phyloP scores from a whole-genome alignment of 2,329 filamentous ascomycete species.

The Sarocladium brachiariae region DNA sequence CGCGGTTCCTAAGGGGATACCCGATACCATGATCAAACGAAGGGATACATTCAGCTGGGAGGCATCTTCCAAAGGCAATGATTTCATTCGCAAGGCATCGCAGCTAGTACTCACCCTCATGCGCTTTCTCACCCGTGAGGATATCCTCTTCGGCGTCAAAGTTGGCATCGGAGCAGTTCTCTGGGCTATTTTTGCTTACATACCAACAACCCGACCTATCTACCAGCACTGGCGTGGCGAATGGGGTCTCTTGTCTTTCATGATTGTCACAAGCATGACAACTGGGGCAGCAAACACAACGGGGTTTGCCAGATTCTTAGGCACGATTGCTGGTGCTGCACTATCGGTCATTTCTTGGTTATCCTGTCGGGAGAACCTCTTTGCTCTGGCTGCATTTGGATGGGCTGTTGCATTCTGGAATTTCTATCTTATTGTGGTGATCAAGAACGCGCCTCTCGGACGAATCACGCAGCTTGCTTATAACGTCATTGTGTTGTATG shows the following conservation, averaged over 20 bases:
- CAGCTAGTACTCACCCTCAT: slow-evolving; percentile 38
- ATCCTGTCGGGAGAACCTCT: slow-evolving; percentile 64
- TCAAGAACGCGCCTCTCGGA: slow-evolving; percentile 80
- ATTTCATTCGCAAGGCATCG: slow-evolving; percentile 36
- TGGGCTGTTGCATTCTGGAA: slow-evolving; percentile 75
- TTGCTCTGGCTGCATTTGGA: slow-evolving; percentile 71
- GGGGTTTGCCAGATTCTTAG: slow-evolving; percentile 76
- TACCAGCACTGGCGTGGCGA: slow-evolving; percentile 90
- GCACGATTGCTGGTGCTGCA: slow-evolving; percentile 73
- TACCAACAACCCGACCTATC: slow-evolving; percentile 66
- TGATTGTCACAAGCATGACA: slow-evolving; percentile 97
- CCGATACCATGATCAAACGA: slow-evolving; percentile 43
- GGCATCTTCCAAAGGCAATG: slow-evolving; percentile 41
- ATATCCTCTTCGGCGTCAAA: slow-evolving; percentile 76
- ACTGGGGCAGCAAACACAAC: slow-evolving; percentile 95
- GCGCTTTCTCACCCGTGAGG: slow-evolving; percentile 45
- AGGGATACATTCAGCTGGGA: slow-evolving; percentile 51
- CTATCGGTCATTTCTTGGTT: slow-evolving; percentile 75
- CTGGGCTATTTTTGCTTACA: slow-evolving; percentile 84
- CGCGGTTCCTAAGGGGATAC: slow-evolving; percentile 49
- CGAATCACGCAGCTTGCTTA: slow-evolving; percentile 93
- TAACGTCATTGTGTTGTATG: slow-evolving; percentile 90
- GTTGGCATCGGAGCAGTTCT: slow-evolving; percentile 84
- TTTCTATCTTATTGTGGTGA: slow-evolving; percentile 83
- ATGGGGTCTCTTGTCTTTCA: slow-evolving; percentile 94